These are phyloP conservation scores for Blastomyces percursus DNA, from an alignment of 2,329 filamentous ascomycete genomes.

Conservation along the genomic window DNA sequence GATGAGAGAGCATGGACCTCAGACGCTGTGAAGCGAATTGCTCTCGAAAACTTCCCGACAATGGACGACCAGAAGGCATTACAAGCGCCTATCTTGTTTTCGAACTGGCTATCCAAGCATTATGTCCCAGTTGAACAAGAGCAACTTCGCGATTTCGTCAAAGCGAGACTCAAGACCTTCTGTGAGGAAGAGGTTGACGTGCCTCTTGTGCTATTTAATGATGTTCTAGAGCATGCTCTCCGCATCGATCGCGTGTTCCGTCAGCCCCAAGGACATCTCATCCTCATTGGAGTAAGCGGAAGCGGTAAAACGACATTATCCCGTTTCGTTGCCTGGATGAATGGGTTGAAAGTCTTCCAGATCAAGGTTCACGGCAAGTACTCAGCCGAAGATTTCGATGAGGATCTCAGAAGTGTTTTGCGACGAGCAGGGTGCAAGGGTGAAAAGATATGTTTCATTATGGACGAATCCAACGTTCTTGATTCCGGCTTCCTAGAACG, in stretches of 20 bases:
- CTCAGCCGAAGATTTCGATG: constrained; percentile 96
- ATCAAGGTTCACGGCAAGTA: constrained; percentile 99
- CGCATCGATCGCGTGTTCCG: constrained; percentile 98
- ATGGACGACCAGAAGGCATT: constrained; percentile 84
- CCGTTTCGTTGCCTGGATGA: constrained; percentile 99
- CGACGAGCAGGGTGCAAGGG: constrained; percentile 93
- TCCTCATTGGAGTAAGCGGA: constrained; percentile 95
- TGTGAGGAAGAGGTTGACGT: constrained; percentile 99
- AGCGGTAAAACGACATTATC: constrained; percentile 98
- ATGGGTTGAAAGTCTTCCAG: constrained; percentile 96
- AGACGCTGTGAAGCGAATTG: constrained; percentile 74
- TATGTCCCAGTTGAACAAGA: constrained; percentile 96
- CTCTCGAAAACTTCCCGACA: constrained; percentile 85
- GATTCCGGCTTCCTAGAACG: constrained; percentile 97
- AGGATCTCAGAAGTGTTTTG: constrained; percentile 87
- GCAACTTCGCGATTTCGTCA: constrained; percentile 91
- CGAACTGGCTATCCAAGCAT: constrained; percentile 98
- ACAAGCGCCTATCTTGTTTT: constrained; percentile 89
- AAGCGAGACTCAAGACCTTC: constrained; percentile 92
- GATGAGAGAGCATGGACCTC: constrained; percentile 94
- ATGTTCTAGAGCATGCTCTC: constrained; percentile 93
- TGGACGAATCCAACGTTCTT: constrained; percentile 98
- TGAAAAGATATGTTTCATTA: constrained; percentile 99
- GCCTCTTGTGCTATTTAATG: constrained; percentile 96
- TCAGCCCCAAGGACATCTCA: constrained; percentile 95